Conservation (phyloP, 495 filamentous ascomycete genomes). For the Corynascus novoguineensis region DNA sequence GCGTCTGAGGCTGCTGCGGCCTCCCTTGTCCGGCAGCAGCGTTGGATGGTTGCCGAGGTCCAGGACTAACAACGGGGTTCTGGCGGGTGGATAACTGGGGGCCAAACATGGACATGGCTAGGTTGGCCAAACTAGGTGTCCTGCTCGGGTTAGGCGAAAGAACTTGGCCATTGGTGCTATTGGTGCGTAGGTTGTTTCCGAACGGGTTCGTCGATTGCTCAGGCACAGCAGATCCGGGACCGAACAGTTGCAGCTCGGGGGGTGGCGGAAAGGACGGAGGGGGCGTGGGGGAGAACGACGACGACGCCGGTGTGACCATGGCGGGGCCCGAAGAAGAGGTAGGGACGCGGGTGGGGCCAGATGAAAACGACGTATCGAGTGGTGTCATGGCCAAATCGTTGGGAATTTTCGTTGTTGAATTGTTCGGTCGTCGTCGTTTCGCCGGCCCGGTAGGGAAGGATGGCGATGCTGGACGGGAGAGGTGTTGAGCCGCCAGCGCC, state of each 20-base stretch:
- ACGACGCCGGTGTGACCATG: conserved; percentile 33
- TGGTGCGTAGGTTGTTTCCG: conserved; percentile 57
- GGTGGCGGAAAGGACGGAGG: conserved; percentile 38
- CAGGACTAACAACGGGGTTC: conserved; percentile 49
- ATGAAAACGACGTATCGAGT: conserved; percentile 51
- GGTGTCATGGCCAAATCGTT: conserved; percentile 73
- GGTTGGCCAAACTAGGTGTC: conserved; percentile 52
- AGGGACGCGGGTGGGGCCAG: conserved; percentile 18
- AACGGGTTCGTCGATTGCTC: conserved; percentile 40
- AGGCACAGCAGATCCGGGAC: conserved; percentile 16
- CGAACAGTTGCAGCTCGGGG: conserved; percentile 25
- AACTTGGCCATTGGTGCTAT: conserved; percentile 48
- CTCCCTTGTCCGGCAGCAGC: background rate
- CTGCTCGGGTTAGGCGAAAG: conserved; percentile 48
- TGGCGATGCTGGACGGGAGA: conserved; percentile 12
- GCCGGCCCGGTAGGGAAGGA: conserved; percentile 15
- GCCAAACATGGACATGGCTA: conserved; percentile 55
- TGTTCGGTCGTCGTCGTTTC: conserved; percentile 73
- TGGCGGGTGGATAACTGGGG: conserved; percentile 60
- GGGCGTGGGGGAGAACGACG: conserved; percentile 38
- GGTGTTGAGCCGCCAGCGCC: background rate
- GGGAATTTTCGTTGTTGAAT: conserved; percentile 57
- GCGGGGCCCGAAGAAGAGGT: conserved; percentile 35
- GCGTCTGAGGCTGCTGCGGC: background rate
- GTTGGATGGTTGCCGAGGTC: conserved; percentile 40